Base-by-base conservation (phyloP, 768 basidiomycete genomes). In the Rhizopogon vinicolor region DNA sequence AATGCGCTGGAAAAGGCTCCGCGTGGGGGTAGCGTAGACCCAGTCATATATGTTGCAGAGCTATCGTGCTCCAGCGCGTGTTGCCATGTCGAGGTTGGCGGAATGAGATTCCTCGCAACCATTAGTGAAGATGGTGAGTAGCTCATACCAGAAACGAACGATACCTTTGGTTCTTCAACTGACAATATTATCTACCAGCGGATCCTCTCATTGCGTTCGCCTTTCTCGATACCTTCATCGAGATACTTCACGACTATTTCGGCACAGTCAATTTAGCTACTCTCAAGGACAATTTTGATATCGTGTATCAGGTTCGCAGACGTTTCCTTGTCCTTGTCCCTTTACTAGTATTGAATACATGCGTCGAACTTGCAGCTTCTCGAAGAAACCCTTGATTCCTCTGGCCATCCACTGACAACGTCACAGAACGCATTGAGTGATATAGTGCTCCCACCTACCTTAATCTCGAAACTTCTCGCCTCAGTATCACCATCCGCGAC, bases 381-480 rank as follows among this genome's bases (percentile, higher is more conserved):
- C 31, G 95, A 96, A 72, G 95, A 98, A 72, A 94, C 91, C n/a
- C 74, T 98, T 28, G 94, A 96, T 65, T 85, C 93, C 8, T 89
- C 92, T 10, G 94, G 95, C 0, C 87, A 94, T 66, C 94, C 94
- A 0, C 76, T 95, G 39, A 97, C 94, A 6, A 98, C 93, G 3
- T 91, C 92, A 54, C 79, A 87, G 2, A 95, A 92, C 63, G 87
- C 91, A 18, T 78, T 98, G 2, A 85, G 92, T 25, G 95, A 98
- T 63, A 95, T 98, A 58, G 92, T 98, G 7, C 79, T 97, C 1
- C 91, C 93, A 1, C 94, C 95, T 1, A 89, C 93, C 0, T 81
- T 97, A 33, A 78, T 96, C 45, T 81, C 84, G 55, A 93, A 91
- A 64, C 71, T 87, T 10, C 72, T 87, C 33, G 79, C 72, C 2